phyloP scores from a whole-genome alignment of 257 asterid species.

The Dorcoceras hygrometricum region DNA sequence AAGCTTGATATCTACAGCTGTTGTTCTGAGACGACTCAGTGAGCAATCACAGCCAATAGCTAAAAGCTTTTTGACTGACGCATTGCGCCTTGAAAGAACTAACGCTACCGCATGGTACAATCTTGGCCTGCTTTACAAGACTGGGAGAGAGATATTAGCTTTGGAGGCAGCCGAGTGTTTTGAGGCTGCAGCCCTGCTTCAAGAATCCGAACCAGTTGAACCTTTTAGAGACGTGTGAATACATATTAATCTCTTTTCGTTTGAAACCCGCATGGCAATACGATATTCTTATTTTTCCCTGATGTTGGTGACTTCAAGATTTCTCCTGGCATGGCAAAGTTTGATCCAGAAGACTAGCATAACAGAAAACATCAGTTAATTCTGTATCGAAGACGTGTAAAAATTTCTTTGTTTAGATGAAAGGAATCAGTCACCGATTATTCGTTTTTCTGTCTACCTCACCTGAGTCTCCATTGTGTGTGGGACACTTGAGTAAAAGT shows the following conservation, averaged over 20 bases:
- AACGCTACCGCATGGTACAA: constrained; percentile 79
- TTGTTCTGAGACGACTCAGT: constrained; percentile 41
- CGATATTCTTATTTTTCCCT: background rate
- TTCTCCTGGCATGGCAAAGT: too few species aligned
- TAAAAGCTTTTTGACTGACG: constrained; percentile 75
- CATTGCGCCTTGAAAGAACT: constrained; percentile 73
- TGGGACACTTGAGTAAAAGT: too few species aligned
- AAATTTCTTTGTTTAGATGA: too few species aligned
- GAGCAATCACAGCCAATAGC: constrained; percentile 56
- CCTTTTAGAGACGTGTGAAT: constrained; percentile 50
- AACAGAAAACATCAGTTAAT: too few species aligned
- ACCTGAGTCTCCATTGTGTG: too few species aligned
- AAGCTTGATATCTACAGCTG: constrained; percentile 74
- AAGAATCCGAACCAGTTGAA: constrained; percentile 80
- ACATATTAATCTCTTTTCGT: background rate
- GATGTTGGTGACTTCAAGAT: background rate
- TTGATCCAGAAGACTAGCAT: too few species aligned
- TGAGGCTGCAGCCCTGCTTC: constrained; percentile 84
- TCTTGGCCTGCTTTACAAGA: constrained; percentile 75
- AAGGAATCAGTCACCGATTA: too few species aligned
- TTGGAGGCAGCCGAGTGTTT: constrained; percentile 78
- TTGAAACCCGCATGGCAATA: background rate
- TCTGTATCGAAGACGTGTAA: too few species aligned
- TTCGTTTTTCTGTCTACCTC: too few species aligned
- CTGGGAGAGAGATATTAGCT: constrained; percentile 34